These are phyloP conservation scores for Pleurotus eryngii DNA, from an alignment of 768 basidiomycete genomes.

Conservation along the genomic window DNA sequence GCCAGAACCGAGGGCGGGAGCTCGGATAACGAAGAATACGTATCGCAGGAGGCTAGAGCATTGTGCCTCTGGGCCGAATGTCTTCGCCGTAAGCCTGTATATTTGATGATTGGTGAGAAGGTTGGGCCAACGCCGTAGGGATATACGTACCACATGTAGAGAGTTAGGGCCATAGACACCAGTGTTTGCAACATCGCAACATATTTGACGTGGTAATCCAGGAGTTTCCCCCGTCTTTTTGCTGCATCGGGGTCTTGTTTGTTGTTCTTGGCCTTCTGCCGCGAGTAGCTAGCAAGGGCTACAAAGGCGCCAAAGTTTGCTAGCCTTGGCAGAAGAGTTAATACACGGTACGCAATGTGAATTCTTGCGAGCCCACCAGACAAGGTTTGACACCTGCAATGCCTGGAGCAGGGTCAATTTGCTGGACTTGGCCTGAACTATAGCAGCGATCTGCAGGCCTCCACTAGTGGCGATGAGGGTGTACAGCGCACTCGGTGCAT, in stretches of 20 bases:
- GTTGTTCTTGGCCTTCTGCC: constrained; percentile 27
- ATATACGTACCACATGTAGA: constrained; percentile 32
- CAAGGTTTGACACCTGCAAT: constrained; percentile 37
- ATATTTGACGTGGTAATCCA: constrained; percentile 32
- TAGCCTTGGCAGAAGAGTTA: constrained; percentile 22
- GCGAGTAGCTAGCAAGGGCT: constrained; percentile 38
- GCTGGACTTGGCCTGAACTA: constrained; percentile 23
- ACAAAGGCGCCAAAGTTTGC: constrained; percentile 41
- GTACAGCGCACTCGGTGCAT: constrained; percentile 37
- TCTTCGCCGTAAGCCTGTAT: constrained; percentile 25
- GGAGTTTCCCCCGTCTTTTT: constrained; percentile 7
- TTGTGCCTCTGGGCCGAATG: constrained; percentile 22
- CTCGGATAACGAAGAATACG: constrained; percentile 30
- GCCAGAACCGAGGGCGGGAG: constrained; percentile 27
- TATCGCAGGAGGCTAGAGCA: constrained; percentile 30
- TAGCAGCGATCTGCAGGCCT: constrained; percentile 35
- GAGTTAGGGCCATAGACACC: constrained; percentile 33
- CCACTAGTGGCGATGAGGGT: constrained; percentile 40
- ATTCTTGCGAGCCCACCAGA: constrained; percentile 27
- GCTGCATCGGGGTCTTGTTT: background rate
- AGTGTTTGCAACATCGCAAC: constrained; percentile 36
- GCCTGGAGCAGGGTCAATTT: constrained; percentile 38
- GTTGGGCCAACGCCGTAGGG: no score
- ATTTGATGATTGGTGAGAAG: no score
- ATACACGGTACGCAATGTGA: background rate